These are phyloP conservation scores for Salix caprea DNA, from an alignment of 345 rosid species.

Conservation along the genomic window DNA sequence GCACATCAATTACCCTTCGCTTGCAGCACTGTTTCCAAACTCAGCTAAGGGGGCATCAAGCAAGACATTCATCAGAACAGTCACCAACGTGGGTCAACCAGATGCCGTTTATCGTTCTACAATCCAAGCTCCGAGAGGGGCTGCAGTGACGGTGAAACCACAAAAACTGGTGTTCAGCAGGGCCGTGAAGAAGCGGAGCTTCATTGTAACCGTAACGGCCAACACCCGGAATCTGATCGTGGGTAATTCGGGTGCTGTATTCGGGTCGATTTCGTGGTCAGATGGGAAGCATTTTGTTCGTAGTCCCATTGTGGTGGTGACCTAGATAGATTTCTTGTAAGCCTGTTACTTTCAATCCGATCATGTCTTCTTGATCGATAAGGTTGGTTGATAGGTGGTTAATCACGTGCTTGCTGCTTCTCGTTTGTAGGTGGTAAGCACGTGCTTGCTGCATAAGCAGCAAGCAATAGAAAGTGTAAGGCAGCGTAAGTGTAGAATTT, in stretches of 20 bases:
- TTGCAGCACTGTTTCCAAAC: slow-evolving; percentile 58
- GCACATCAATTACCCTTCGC: slow-evolving; percentile 76
- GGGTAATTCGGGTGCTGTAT: slow-evolving; percentile 58
- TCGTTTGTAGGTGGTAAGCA: not conserved
- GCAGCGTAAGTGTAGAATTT: slow-evolving; percentile 13
- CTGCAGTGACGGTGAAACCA: slow-evolving; percentile 52
- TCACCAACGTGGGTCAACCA: slow-evolving; percentile 61
- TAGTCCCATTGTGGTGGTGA: slow-evolving; percentile 60
- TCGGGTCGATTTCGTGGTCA: slow-evolving; percentile 74
- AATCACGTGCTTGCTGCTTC: not conserved
- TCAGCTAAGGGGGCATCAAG: slow-evolving; percentile 32
- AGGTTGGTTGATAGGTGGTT: not conserved
- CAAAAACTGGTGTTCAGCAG: slow-evolving; percentile 42
- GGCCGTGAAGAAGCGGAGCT: slow-evolving; percentile 52
- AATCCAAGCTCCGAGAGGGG: slow-evolving; percentile 59
- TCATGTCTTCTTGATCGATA: slow-evolving; percentile 26
- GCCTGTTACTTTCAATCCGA: not conserved
- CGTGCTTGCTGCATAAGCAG: not conserved
- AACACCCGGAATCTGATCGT: slow-evolving; percentile 44
- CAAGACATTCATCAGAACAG: slow-evolving; percentile 50
- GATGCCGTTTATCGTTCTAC: slow-evolving; percentile 38
- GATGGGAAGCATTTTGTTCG: slow-evolving; percentile 70
- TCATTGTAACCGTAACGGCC: slow-evolving; percentile 48
- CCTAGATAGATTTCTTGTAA: slow-evolving; percentile 54
- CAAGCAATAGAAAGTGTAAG: not conserved